phyloP scores from a whole-genome alignment of 208 protist genomes.

The Vickermania ingenoplastis region DNA sequence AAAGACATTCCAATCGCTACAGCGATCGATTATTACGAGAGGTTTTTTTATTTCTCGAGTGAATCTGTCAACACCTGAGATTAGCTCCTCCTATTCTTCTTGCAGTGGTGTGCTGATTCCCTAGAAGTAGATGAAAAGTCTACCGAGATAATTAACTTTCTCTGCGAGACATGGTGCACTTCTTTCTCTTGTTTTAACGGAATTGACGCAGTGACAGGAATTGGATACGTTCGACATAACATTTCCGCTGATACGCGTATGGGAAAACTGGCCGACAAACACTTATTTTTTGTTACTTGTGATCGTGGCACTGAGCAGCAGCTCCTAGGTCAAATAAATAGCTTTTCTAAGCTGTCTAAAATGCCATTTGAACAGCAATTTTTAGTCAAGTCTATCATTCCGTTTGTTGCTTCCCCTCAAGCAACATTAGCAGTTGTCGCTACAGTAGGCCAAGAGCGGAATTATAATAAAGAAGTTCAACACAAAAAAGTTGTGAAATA shows the following conservation, averaged over 20 bases:
- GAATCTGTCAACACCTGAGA: not conserved
- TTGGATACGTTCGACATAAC: not conserved
- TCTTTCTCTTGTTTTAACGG: not conserved
- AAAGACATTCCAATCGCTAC: not conserved
- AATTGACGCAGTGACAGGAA: not conserved
- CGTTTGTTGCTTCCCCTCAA: constrained; percentile 45
- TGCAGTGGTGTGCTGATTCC: not conserved
- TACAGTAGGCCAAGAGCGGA: constrained; percentile 44
- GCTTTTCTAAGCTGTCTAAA: constrained; percentile 1
- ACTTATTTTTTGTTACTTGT: not conserved
- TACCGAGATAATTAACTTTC: not conserved
- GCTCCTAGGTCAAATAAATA: constrained; percentile 5
- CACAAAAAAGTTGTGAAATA: constrained; percentile 30
- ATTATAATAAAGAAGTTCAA: constrained; percentile 17
- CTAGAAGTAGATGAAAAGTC: not conserved
- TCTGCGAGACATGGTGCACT: not conserved
- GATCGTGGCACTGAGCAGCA: not conserved
- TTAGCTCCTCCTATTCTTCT: not conserved
- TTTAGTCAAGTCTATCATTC: constrained; percentile 38
- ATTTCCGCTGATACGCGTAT: not conserved
- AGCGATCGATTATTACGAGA: not conserved
- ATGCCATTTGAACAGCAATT: constrained; percentile 23
- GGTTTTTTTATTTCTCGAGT: not conserved
- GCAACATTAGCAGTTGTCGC: constrained; percentile 44
- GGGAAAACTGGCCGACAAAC: not conserved